Evolutionary conservation across 768 basidiomycete species (phyloP), one percentile per base, ranked within the genome.

Genomic region (Termitomyces bulborhizus): DNA sequence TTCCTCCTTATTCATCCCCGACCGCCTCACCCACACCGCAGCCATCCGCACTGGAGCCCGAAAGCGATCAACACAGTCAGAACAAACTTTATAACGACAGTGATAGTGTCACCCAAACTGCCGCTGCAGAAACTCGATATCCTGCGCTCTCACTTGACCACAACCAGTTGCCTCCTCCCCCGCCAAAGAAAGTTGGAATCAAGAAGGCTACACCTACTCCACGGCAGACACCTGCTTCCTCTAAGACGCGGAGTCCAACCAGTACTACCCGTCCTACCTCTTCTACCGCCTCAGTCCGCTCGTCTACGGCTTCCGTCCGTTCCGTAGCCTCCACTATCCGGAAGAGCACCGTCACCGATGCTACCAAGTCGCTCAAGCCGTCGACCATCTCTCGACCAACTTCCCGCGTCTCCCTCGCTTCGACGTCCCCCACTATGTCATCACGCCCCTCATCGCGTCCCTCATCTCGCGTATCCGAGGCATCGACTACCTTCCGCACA

Each of bases 401-500:
- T 2, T 68, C 69, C 11, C 55, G 66, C 1, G 43, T 44, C 27
- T 60, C 62, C 13, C 36, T 49, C 7, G 51, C 58, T 2, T 56
- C 60, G 3, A 44, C 61, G 2, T 43, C 53, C 1, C 52, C 42
- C 3, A 54, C 58, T 0, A 40, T 52, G 6, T 42, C 47, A 29
- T 40, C 58, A 4, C 54, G 51, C n/a, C 56, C 65, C 11, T 67
- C 67, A 0, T 61, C 57, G 2, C 40, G 51, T 51, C 21, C 57
- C 43, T 26, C 57, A 7, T 53, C 57, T 24, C 61, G 55, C 18
- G 53, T 56, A 6, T 57, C 50, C 13, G 55, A 59, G 6, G 57
- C 48, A 11, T 62, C 57, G 1, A 59, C 56, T 46, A 71, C 76
- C 3, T 83, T 78, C 65, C 74, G 73, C 55, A 79, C 77, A 3